Percentiles rank a stretch among this genome's conserved stretches.
Evolutionary conservation across 1,284 basidiomycete genomes (phyloP).

Genomic region (Pisolithus thermaeus): DNA sequence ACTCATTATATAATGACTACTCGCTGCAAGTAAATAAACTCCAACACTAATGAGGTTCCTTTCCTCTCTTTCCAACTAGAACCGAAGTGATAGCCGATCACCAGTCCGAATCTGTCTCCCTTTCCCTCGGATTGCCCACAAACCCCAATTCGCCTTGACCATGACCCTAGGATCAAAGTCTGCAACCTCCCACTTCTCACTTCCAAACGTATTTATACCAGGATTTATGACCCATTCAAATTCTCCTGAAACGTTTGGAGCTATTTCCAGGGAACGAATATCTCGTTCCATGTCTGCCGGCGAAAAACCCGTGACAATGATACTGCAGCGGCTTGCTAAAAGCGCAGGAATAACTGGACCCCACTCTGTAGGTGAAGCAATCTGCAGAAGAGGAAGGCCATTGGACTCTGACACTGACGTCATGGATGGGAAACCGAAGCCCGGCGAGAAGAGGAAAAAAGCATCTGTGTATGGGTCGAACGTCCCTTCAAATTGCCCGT

Average conservation of each 20-base stretch:
- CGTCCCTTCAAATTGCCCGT: conserved; percentile 83
- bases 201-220: conserved; percentile 92
- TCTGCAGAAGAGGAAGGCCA: conserved; percentile 58
- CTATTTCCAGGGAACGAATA: conserved; percentile 79
- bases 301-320: conserved; percentile 96
- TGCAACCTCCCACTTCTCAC: conserved; percentile 97
- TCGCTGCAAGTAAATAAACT: too few species aligned
- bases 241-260: conserved; percentile 87
- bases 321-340: conserved; percentile 84
- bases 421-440: conserved; percentile 93
- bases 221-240: conserved; percentile 97
- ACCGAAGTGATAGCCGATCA: not conserved
- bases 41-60: too few species aligned
- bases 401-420: conserved; percentile 50
- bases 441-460: conserved; percentile 97
- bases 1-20: too few species aligned
- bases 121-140: conserved; percentile 85
- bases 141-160: conserved; percentile 94
- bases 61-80: not conserved
- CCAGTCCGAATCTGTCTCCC: conserved; percentile 57
- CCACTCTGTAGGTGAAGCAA: conserved; percentile 83
- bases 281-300: conserved; percentile 95
- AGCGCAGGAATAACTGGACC: conserved; percentile 76
- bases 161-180: conserved; percentile 94
- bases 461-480: conserved; percentile 97